Evolutionary conservation across 2,329 filamentous ascomycete species (phyloP), one percentile per base, ranked within the genome.

Genomic region (Penicillium sp.): DNA sequence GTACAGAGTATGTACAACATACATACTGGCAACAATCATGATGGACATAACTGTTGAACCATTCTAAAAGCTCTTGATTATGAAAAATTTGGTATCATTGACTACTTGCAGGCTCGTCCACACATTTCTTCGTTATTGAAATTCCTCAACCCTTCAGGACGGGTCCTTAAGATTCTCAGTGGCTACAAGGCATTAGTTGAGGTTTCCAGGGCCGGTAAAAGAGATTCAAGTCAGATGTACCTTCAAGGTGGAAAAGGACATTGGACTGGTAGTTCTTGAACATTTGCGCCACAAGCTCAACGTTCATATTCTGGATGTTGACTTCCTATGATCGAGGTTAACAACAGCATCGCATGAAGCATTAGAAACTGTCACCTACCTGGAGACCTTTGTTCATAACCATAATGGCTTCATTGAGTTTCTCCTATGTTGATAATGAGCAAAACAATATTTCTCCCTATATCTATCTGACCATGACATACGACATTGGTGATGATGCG

Each of bases 191-290:
- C n/a, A 14, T 52, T 43, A 56, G 54, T 26, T 47, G 16, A 13
- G 30, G 29, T 14, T 43, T 16, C 16, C 27, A 40, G 23, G 7
- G 7, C 14, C 13, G 14, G 27, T n/a, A 47, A 29, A 23, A 23
- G 34, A n/a, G n/a, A 27, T 6, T 10, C 3, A 11, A 26, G 29
- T 30, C 9, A 27, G 39, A 35, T 47, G 62, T 79, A 95, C 94
- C 94, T 85, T 97, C 94, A 6, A 99, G 81, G 67, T 99, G 94
- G 72, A 99, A 97, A 6, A 97, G 78, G 13, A 97, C 93, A 66
- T 97, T 99, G 10, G 91, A 96, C 73, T 97, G 92, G 72, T 99
- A 99, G 76, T 97, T 99, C 79, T 97, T 97, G 81, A 97, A 99
- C 94, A 99, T 99, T 71, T 97, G 93, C 0, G 93, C 92, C 5